A percentile compares a stretch with the other conserved stretches of the same genome.
phyloP scores from a whole-genome alignment of 352 stramenopile species.

The Pythium folliculosum region DNA sequence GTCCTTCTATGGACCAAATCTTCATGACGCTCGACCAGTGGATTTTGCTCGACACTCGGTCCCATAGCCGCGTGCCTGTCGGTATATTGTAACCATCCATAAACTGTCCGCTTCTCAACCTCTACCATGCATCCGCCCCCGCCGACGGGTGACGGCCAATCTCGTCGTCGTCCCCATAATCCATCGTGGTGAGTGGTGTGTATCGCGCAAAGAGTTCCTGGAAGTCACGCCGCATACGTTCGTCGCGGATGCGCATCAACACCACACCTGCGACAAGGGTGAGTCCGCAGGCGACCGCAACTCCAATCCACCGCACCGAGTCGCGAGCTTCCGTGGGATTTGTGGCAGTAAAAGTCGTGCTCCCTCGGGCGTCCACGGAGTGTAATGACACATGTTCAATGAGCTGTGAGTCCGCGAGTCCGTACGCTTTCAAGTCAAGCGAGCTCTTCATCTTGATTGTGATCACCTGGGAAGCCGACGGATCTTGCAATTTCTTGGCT shows the following conservation, averaged over 20 bases:
- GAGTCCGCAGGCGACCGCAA: conserved; percentile 8
- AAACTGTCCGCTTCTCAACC: background rate
- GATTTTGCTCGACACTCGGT: conserved; percentile 50
- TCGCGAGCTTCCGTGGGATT: background rate
- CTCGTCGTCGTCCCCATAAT: conserved; percentile 29
- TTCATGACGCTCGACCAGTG: conserved; percentile 62
- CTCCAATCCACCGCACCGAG: conserved; percentile 7
- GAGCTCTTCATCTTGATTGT: conserved; percentile 31
- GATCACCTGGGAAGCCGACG: conserved; percentile 21
- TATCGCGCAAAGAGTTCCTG: conserved; percentile 35
- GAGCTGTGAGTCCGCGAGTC: conserved; percentile 14
- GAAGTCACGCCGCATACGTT: conserved; percentile 37
- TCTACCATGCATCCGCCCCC: conserved; percentile 20
- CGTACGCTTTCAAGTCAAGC: conserved; percentile 21
- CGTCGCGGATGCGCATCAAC: conserved; percentile 27
- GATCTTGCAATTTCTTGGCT: conserved; percentile 21
- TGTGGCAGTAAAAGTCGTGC: background rate
- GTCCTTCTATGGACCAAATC: conserved; percentile 71
- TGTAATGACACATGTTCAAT: conserved; percentile 31
- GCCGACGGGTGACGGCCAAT: conserved; percentile 1
- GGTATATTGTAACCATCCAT: conserved; percentile 26
- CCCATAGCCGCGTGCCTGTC: conserved; percentile 17
- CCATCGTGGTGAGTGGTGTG: conserved; percentile 34
- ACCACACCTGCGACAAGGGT: conserved; percentile 25
- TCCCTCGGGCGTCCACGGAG: background rate